These are phyloP conservation scores for Coemansia sp. DNA, from an alignment of 192 early-diverging fungal species.

Conservation along the genomic window DNA sequence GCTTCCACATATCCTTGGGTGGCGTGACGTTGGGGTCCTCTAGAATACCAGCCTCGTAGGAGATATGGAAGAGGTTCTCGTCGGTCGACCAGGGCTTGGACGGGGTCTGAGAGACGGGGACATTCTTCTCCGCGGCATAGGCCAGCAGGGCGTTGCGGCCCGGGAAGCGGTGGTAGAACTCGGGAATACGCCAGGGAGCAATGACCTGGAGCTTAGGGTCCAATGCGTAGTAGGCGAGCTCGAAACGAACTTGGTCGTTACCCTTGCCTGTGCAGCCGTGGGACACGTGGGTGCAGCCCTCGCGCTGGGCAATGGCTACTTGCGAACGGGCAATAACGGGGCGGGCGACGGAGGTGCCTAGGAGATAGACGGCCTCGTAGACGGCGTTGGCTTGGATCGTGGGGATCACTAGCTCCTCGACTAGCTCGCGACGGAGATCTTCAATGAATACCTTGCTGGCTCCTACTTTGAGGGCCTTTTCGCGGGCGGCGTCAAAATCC, in stretches of 20 bases:
- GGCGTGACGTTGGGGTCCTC: slow-evolving; percentile 97
- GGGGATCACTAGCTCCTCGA: slow-evolving; percentile 91
- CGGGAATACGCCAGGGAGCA: slow-evolving; percentile 95
- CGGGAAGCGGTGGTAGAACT: slow-evolving; percentile 94
- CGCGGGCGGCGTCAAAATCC: slow-evolving; percentile 92
- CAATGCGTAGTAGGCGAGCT: slow-evolving; percentile 97
- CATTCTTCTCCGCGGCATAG: slow-evolving; percentile 86
- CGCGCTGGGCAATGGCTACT: slow-evolving; percentile 91
- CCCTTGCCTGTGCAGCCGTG: slow-evolving; percentile 99
- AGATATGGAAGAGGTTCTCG: slow-evolving; percentile 99
- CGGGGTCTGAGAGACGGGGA: slow-evolving; percentile 94
- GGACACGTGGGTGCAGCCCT: slow-evolving; percentile 96
- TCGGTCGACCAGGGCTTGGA: slow-evolving; percentile 99
- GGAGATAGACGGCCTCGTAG: slow-evolving; percentile 95
- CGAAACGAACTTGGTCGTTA: slow-evolving; percentile 99
- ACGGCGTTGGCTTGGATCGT: slow-evolving; percentile 93
- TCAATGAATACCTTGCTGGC: slow-evolving; percentile 95
- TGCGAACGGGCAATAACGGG: slow-evolving; percentile 90
- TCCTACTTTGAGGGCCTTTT: slow-evolving; percentile 92
- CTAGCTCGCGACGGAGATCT: slow-evolving; percentile 93
- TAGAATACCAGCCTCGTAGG: slow-evolving; percentile 97
- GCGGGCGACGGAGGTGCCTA: slow-evolving; percentile 97
- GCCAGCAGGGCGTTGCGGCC: slow-evolving; percentile 90
- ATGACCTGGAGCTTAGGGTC: slow-evolving; percentile 94
- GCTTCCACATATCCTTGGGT: slow-evolving; percentile 99